Conservation (phyloP, 768 basidiomycete species). For the Phylloporus sp. region DNA sequence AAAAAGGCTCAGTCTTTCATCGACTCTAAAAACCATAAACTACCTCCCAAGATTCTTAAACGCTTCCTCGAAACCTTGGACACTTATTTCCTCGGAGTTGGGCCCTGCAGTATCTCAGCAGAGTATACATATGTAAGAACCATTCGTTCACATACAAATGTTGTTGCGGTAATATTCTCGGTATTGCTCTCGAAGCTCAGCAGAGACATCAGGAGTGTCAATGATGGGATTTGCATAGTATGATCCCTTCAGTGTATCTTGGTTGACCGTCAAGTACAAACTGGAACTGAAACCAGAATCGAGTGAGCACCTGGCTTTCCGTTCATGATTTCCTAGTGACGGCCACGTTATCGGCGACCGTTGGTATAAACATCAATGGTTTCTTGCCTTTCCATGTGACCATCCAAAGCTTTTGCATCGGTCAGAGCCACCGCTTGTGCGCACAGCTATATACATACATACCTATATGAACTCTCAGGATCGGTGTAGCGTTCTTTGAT, state of each 20-base stretch:
- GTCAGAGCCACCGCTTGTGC: not conserved
- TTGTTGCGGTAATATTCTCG: constrained; percentile 87
- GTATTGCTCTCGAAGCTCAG: constrained; percentile 49
- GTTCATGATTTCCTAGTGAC: constrained; percentile 85
- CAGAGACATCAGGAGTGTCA: constrained; percentile 59
- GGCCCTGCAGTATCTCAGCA: constrained; percentile 51
- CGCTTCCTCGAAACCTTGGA: constrained; percentile 77
- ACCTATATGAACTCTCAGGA: constrained; percentile 71
- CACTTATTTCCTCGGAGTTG: constrained; percentile 43
- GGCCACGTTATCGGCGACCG: not conserved
- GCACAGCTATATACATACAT: constrained; percentile 20
- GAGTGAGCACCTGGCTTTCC: constrained; percentile 73
- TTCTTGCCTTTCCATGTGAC: constrained; percentile 85
- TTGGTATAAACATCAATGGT: not conserved
- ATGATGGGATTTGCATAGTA: constrained; percentile 83
- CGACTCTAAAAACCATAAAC: constrained; percentile 7
- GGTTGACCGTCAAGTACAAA: not conserved
- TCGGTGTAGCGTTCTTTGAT: constrained; percentile 73
- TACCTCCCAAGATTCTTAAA: constrained; percentile 84
- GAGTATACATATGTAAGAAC: not conserved
- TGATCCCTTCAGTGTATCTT: constrained; percentile 85
- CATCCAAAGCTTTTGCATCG: constrained; percentile 76
- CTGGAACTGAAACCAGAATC: not conserved
- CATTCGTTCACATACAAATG: constrained; percentile 56
- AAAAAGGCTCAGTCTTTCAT: constrained; percentile 2